Evolutionary conservation across 768 basidiomycete genomes (phyloP).

Genomic region (Russula ochroleuca): DNA sequence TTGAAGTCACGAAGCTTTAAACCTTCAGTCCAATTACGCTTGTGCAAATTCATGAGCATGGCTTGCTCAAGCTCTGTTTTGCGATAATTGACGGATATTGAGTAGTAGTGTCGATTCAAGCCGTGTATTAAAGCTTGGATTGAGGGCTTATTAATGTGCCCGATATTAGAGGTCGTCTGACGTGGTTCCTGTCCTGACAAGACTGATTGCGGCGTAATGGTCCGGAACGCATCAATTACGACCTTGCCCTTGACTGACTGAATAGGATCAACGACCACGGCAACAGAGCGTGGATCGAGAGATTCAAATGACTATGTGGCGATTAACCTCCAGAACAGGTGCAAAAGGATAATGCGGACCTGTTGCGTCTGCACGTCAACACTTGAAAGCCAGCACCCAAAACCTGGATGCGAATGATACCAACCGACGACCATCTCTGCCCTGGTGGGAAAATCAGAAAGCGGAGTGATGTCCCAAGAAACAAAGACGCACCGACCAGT

Average conservation of each 20-base stretch:
- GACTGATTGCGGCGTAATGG: conserved; percentile 88
- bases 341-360: conserved; percentile 40
- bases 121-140: conserved; percentile 98
- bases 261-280: conserved; percentile 97
- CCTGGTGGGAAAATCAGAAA: conserved; percentile 36
- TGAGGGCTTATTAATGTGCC: conserved; percentile 98
- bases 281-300: conserved; percentile 88
- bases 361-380: conserved; percentile 99
- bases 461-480: not conserved
- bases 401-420: conserved; percentile 99
- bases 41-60: conserved; percentile 99
- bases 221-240: conserved; percentile 97
- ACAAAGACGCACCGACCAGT: conserved; percentile 73
- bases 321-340: conserved; percentile 5
- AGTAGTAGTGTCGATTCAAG: conserved; percentile 96
- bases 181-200: conserved; percentile 91
- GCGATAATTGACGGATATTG: conserved; percentile 94
- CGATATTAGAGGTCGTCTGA: conserved; percentile 97
- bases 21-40: conserved; percentile 98
- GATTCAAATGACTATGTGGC: conserved; percentile 84
- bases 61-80: conserved; percentile 98
- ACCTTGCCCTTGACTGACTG: conserved; percentile 99
- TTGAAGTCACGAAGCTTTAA: conserved; percentile 88
- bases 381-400: conserved; percentile 98
- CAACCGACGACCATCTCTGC: conserved; percentile 99